Percentiles rank a stretch among this genome's conserved stretches.
These are phyloP conservation scores for Colletotrichum costaricense DNA, from an alignment of 2,329 filamentous ascomycete species.

Conservation along the genomic window DNA sequence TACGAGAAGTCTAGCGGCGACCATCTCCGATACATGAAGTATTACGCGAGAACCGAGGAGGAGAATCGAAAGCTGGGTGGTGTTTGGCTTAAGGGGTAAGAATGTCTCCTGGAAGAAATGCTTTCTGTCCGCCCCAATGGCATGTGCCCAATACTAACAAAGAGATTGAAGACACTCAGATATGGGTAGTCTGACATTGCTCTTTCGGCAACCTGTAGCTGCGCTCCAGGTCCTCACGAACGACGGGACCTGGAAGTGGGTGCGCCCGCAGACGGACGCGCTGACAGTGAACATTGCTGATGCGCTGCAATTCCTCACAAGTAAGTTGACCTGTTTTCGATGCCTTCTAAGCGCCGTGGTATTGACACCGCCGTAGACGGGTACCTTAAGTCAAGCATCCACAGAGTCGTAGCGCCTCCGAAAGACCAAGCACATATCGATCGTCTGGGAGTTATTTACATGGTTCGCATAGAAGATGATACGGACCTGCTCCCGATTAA, in stretches of 20 bases:
- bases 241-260: constrained; percentile 50
- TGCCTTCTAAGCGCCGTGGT: no score
- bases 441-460: neutral
- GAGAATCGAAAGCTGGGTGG: neutral
- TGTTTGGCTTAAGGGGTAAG: neutral
- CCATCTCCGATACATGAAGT: neutral
- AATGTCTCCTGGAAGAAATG: neutral
- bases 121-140: no score
- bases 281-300: constrained; percentile 62
- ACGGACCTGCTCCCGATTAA: constrained; percentile 45
- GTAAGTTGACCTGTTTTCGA: constrained; percentile 27
- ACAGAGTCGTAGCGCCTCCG: constrained; percentile 47
- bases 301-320: constrained; percentile 56
- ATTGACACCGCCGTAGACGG: constrained; percentile 39
- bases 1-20: neutral
- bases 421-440: constrained; percentile 45
- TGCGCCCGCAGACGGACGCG: constrained; percentile 44
- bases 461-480: neutral
- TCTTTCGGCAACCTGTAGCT: constrained; percentile 67
- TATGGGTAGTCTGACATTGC: constrained; percentile 61
- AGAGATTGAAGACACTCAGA: constrained; percentile 57
- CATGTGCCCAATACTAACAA: neutral
- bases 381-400: constrained; percentile 48
- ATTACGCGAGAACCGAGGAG: neutral
- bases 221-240: constrained; percentile 61